Percentiles rank a stretch among this genome's conserved stretches.
Conservation (phyloP, 1,284 basidiomycete species). For the Fereydounia khargensis region DNA sequence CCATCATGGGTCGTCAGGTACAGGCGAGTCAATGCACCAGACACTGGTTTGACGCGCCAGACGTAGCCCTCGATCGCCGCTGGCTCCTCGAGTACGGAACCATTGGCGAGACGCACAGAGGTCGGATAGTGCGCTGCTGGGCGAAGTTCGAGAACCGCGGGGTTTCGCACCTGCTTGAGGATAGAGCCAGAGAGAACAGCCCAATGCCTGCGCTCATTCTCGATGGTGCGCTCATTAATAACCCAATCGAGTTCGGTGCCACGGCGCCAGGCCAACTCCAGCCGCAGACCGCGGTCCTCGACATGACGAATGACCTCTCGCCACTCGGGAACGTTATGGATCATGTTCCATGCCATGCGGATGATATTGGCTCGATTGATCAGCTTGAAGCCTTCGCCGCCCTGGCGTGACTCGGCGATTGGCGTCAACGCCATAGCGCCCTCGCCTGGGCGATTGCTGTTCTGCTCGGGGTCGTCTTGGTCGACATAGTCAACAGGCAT, state of each 20-base stretch:
- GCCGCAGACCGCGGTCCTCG: constrained; percentile 63
- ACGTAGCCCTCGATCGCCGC: constrained; percentile 76
- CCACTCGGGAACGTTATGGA: constrained; percentile 66
- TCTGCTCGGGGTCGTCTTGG: not conserved
- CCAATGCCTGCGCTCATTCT: constrained; percentile 68
- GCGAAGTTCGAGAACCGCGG: constrained; percentile 70
- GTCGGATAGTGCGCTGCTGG: constrained; percentile 68
- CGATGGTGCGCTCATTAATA: constrained; percentile 68
- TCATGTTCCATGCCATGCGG: constrained; percentile 59
- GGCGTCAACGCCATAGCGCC: constrained; percentile 11
- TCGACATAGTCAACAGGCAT: constrained; percentile 44
- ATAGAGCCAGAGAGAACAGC: constrained; percentile 71
- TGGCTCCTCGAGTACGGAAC: constrained; percentile 68
- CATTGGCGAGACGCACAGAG: constrained; percentile 64
- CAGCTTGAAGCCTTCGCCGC: constrained; percentile 59
- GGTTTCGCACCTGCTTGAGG: constrained; percentile 59
- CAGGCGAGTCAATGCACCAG: constrained; percentile 65
- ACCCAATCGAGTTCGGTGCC: constrained; percentile 76
- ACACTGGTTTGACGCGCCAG: constrained; percentile 66
- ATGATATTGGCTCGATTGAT: constrained; percentile 68
- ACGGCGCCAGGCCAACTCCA: constrained; percentile 74
- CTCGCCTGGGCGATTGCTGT: not conserved
- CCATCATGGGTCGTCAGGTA: constrained; percentile 75
- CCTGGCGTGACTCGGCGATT: constrained; percentile 20
- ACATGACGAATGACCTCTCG: constrained; percentile 65